Conservation (phyloP, 106 monocot genomes). For the Chionographis japonica region DNA sequence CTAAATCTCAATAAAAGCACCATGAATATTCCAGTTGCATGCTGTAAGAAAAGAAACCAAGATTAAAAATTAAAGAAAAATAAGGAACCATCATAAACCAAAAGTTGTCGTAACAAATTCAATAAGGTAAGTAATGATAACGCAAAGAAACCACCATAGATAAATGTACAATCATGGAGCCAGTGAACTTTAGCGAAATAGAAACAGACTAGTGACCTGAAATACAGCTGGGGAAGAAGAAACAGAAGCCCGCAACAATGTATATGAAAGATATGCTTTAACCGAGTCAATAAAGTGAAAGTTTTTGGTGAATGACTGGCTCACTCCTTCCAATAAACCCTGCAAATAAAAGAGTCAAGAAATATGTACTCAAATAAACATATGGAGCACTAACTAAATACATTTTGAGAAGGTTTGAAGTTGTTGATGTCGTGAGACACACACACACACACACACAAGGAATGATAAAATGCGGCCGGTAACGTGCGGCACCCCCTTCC, state of each 20-base stretch:
- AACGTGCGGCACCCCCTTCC: too few relatives aligned
- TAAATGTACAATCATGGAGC: conserved; percentile 1
- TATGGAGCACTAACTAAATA: not conserved
- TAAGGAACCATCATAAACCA: not conserved
- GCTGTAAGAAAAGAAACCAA: conserved; percentile 34
- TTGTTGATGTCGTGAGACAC: not conserved
- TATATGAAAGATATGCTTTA: conserved; percentile 97
- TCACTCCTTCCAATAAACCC: conserved; percentile 94
- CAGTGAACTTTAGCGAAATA: not conserved
- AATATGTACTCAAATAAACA: not conserved
- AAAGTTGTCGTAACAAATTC: not conserved
- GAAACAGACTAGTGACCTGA: conserved; percentile 49
- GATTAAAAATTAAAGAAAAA: conserved; percentile 8
- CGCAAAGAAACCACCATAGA: not conserved
- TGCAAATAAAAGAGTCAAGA: conserved; percentile 15
- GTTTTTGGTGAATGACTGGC: conserved; percentile 84
- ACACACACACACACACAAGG: too few relatives aligned
- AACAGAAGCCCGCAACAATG: conserved; percentile 85
- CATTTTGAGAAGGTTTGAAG: not conserved
- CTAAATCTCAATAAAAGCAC: conserved; percentile 91
- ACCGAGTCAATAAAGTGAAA: conserved; percentile 98
- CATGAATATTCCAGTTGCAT: conserved; percentile 88
- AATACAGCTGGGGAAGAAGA: conserved; percentile 81
- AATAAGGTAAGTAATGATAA: not conserved
- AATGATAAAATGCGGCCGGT: too few relatives aligned